Base-by-base conservation (phyloP, 148 eudicot genomes). In the Arctostaphylos glauca region DNA sequence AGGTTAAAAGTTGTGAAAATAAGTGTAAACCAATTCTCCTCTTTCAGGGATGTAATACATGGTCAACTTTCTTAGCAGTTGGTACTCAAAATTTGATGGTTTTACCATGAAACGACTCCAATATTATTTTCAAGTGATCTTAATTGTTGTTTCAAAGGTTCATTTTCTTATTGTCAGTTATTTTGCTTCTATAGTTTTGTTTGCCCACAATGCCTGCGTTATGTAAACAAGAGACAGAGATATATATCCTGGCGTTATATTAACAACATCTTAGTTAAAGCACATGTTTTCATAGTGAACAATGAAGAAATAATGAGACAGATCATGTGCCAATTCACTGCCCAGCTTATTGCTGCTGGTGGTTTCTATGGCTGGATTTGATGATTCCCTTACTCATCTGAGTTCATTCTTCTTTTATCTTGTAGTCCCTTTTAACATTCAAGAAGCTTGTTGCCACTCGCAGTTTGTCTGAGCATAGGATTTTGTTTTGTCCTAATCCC, bases 341-440 rank as follows among this genome's bases (percentile, higher is more conserved):
- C 81, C 85, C 81, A 72, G 81, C 53, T 77, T 68, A 43, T 50
- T 13, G 86, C 86, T 84, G 86, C 52, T 8, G 83, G 79, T 67
- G 83, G 83, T 80, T 84, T 84, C 59, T 80, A 64, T 43, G 64
- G 74, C 54, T 52, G 75, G 83, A 84, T 84, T 56, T 80, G 83
- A 84, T 80, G 79, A 14, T 76, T 66, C 49, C 56, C 83, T 84
- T 81, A 74, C 83, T 84, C 86, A 84, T 84, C 86, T 76, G 86
- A 84, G 81, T 84, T 56, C 77, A 55, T 74, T 21, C 53, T 19
- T 38, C 50, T 38, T 12, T 62, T 25, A 19, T 19, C 50, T 18
- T 56, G 6, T 21, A 31, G 4, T 59, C 2, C 3, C 6, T 41
- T 82, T 14, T 4, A 48, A 9, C 7, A 81, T 9, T 54, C 21